phyloP scores from a whole-genome alignment of 495 filamentous ascomycete species.

The Penicillium cinerascens region DNA sequence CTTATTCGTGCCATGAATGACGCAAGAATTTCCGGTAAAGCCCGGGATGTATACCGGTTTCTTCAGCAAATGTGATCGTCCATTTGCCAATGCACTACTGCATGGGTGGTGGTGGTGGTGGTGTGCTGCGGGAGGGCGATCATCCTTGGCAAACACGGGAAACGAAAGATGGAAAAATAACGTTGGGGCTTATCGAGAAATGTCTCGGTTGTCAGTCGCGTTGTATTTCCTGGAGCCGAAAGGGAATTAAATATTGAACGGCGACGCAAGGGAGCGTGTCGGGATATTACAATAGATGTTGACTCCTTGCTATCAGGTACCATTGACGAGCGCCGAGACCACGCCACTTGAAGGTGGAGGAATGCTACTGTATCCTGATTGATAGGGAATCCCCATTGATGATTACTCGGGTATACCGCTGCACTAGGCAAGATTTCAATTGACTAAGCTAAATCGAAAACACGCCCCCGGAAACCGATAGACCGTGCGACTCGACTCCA shows the following conservation, averaged over 20 bases:
- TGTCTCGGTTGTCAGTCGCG: neutral
- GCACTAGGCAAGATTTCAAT: neutral
- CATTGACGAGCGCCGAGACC: neutral
- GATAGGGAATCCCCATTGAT: neutral
- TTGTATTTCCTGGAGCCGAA: neutral
- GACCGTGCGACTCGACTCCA: slow-evolving; percentile 22
- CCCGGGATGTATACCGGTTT: neutral
- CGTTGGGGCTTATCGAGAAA: no score
- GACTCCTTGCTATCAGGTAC: neutral
- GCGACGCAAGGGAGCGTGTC: neutral
- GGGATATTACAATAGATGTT: neutral
- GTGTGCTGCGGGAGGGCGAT: neutral
- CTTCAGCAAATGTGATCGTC: neutral
- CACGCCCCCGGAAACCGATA: neutral
- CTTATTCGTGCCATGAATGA: neutral
- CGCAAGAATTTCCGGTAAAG: neutral
- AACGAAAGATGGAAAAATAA: no score
- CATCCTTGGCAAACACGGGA: neutral
- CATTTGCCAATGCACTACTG: neutral
- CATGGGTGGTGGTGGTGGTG: neutral
- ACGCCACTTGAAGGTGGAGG: neutral
- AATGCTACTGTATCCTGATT: no score
- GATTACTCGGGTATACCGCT: neutral
- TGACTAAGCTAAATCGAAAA: neutral
- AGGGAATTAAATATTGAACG: neutral